These are phyloP conservation scores for Rhinocladiella similis DNA, from an alignment of 2,329 filamentous ascomycete species.

Conservation along the genomic window DNA sequence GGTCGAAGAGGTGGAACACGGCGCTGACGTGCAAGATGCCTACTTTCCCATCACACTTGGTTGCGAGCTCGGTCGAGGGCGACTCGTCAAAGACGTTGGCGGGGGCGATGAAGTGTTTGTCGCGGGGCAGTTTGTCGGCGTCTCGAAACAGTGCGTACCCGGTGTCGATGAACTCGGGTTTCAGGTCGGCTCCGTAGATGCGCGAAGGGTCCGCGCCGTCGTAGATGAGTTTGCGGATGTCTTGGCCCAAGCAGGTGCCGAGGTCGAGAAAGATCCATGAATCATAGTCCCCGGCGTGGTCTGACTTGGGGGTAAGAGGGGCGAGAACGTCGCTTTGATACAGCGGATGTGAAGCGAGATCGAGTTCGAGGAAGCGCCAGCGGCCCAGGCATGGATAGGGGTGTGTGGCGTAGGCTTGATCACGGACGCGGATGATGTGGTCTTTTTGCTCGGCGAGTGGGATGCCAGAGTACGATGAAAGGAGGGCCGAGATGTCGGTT, in stretches of 20 bases:
- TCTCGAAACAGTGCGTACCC: conserved; percentile 47
- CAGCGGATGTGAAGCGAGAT: conserved; percentile 34
- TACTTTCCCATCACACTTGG: conserved; percentile 34
- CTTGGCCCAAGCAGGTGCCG: conserved; percentile 47
- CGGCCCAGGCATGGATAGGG: conserved; percentile 48
- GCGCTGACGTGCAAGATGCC: conserved; percentile 38
- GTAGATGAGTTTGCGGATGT: conserved; percentile 43
- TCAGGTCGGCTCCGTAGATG: conserved; percentile 37
- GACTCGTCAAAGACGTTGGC: conserved; percentile 32
- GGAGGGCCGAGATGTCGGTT: conserved; percentile 14
- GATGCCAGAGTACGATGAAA: conserved; percentile 25
- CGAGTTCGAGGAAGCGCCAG: conserved; percentile 45
- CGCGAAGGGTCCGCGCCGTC: conserved; percentile 52
- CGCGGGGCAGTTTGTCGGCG: conserved; percentile 32
- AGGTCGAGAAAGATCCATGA: conserved; percentile 41
- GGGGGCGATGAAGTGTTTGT: conserved; percentile 38
- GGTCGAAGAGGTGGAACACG: conserved; percentile 45
- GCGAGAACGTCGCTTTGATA: conserved; percentile 32
- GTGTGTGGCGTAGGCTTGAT: conserved; percentile 29
- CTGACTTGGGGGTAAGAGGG: conserved; percentile 13
- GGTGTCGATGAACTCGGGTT: conserved; percentile 40
- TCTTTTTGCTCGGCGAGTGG: conserved; percentile 17
- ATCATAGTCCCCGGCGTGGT: background rate
- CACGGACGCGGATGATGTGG: conserved; percentile 27
- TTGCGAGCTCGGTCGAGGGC: conserved; percentile 17